Conservation (phyloP, 768 basidiomycete species). For the Trametes villosa region DNA sequence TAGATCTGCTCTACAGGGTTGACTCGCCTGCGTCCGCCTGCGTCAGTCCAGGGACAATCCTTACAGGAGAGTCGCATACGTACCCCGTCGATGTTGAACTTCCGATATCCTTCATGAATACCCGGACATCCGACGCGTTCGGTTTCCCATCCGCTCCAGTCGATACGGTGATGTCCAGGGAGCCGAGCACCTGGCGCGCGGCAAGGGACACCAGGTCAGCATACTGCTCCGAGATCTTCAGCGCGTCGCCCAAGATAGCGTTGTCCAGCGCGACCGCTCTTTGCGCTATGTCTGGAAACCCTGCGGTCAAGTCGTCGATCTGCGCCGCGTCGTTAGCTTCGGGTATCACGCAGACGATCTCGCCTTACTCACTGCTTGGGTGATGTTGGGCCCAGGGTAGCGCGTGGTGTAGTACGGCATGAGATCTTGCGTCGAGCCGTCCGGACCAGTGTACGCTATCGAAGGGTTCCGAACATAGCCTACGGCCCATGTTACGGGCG, state of each 20-base stretch:
- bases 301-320: constrained; percentile 24
- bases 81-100: background rate
- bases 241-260: constrained; percentile 26
- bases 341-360: fast-evolving
- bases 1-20: constrained; percentile 40
- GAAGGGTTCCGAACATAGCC: constrained; percentile 34
- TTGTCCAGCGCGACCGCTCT: constrained; percentile 27
- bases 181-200: constrained; percentile 31
- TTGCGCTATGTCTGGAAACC: constrained; percentile 26
- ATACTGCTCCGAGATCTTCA: constrained; percentile 26
- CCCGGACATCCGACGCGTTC: constrained; percentile 32
- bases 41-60: no score
- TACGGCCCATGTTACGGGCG: constrained; percentile 33
- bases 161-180: constrained; percentile 32
- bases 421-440: constrained; percentile 15
- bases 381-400: background rate
- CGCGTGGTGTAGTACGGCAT: constrained; percentile 24
- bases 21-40: no score
- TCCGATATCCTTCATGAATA: constrained; percentile 21
- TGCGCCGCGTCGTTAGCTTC: background rate
- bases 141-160: constrained; percentile 16
- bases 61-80: no score
- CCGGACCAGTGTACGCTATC: constrained; percentile 25
- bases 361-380: background rate
- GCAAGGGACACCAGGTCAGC: constrained; percentile 33